Base-by-base conservation (phyloP, 768 basidiomycete species). In the Epithele typhae region DNA sequence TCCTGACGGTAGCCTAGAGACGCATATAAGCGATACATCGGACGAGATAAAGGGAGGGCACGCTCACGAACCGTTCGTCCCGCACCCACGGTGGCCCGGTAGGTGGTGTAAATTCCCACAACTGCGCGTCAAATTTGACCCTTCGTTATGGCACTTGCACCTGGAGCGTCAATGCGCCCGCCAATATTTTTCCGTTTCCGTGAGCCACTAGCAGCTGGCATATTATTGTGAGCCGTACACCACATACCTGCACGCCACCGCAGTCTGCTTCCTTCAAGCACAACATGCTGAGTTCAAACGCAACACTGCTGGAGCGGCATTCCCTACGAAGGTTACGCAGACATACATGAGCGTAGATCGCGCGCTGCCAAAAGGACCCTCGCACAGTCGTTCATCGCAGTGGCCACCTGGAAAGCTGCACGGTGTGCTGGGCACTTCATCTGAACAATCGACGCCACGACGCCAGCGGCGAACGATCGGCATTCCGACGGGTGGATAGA, bases 221-320 rank as follows among this genome's bases (percentile, higher is more conserved):
- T 47, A 33, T 23, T 48, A 24, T 27, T 48, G 46, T 17, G 33
- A 48, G 24, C 25, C 23, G 23, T 10, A 17, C 25, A 41, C 18
- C 6, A 35, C 2, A 14, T 9, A 10, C 14, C 7, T 1, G 15
- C 8, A 8, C 1, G 11, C 18, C 5, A 14, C n/a, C 21, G 11
- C 15, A 9, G 7, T 5, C 30, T 1, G 27, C 46, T 19, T 15
- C 41, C 46, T 48, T 48, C 40, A 51, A 41, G 34, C 49, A 51
- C 7, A 51, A 35, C 49, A 51, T 46, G 25, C 49, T 51, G n/a
- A 51, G 40, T 12, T 44, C 27, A 11, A 40, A 51, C 14, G 49
- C 32, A 23, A 51, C 34, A 14, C 41, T 45, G 21, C 46, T 51
- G 40, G 45, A 51, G 19, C 49, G 46, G 23, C 49, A 50, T 10